Conservation (phyloP, 306 rosid species). For the Arachis stenosperma region DNA sequence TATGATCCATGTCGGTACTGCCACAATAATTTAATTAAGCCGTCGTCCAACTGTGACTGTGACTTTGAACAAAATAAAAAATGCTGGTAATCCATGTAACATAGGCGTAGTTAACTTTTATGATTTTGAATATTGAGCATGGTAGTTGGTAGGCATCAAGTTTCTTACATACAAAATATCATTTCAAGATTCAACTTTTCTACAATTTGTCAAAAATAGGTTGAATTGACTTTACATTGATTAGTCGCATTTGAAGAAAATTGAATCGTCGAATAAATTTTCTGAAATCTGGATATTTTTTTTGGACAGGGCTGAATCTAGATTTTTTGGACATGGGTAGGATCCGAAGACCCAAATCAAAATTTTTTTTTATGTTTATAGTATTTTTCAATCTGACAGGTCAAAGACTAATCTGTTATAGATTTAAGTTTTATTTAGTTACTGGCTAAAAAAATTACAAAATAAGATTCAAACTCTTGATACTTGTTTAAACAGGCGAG, state of each 20-base stretch:
- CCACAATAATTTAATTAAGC: background rate
- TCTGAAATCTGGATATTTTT: no score
- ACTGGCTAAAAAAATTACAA: no score
- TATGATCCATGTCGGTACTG: background rate
- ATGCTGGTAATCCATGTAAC: background rate
- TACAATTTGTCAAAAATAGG: background rate
- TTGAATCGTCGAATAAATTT: no score
- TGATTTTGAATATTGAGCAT: background rate
- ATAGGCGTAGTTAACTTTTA: background rate
- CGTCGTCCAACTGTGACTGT: background rate
- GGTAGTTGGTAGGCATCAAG: background rate
- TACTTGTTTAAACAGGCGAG: no score
- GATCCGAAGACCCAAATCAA: no score
- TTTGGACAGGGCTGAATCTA: no score
- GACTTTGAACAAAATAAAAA: constrained; percentile 11
- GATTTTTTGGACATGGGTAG: no score
- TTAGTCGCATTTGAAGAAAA: background rate
- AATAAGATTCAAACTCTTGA: no score
- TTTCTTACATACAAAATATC: background rate
- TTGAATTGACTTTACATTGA: background rate
- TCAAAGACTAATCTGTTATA: no score
- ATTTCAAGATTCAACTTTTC: background rate
- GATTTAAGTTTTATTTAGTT: no score
- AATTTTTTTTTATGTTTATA: no score
- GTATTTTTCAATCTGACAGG: no score